Base-by-base conservation (phyloP, 192 early-diverging fungal species). In the Coemansia aciculifera region DNA sequence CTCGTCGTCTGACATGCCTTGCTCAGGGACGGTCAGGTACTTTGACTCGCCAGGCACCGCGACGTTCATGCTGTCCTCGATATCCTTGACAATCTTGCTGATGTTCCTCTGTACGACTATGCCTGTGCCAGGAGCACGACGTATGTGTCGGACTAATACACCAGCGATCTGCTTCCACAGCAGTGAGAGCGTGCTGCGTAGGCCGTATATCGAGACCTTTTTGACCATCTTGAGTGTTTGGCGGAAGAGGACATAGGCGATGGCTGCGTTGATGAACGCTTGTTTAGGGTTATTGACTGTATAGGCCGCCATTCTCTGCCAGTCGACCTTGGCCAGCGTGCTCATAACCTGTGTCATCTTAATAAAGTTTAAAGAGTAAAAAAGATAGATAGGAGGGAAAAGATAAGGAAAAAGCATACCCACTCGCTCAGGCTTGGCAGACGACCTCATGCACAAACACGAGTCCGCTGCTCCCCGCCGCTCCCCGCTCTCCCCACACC, bases 31-130 rank as follows among this genome's bases (percentile, higher is more conserved):
- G 7, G 77, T 61, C 44, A 84, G 76, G 74, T 91, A 91, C 66
- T 88, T 84, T 13, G 86, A 71, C 59, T 86, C 84, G 36, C 87
- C 88, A 1, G 84, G 88, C 8, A 89, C 79, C 64, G 89, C 83
- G 8, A 84, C 75, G 36, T 86, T 79, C 70, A 96, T 88, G 71
- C 87, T 88, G 34, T 91, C 85, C 68, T 97, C 90, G 49, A 98
- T 90, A n/a, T 89, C 88, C 59, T 78, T 83, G 61, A 95, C 81
- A 17, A 85, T 84, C 84, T 93, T 95, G 69, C 80, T 85, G 52
- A 98, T 85, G 72, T 95, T 90, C 5, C 75, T 78, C 62, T 93
- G 83, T 62, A 98, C 86, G 24, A 89, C 85, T 4, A 76, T 67
- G 72, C 90, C 86, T 0, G 92, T 74, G 13, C 84, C 84, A 1